Base-by-base conservation (phyloP, 768 basidiomycete genomes). In the Suillus decipiens region DNA sequence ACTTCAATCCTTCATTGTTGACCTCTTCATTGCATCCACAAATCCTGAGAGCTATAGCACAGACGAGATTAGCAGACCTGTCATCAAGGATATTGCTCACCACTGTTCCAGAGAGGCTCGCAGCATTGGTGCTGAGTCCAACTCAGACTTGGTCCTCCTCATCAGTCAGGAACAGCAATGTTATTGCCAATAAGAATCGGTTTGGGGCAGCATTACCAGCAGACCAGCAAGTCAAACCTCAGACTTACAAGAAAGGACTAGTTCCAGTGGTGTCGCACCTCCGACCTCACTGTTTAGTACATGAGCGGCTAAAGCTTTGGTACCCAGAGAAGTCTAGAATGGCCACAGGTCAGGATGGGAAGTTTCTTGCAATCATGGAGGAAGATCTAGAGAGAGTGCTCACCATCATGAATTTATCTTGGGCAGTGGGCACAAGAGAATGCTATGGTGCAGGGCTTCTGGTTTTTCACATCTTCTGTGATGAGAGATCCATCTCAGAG, bases 401-500 rank as follows among this genome's bases (percentile, higher is more conserved):
- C 12, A 24, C 47, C 5, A 14, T 48, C 6, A 65, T 78, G 12
- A 43, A 39, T 0, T 34, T 53, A 0, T 70, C 72, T 0, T 81
- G 74, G 75, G 72, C 68, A 0, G 63, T 69, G 3, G 61, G 65
- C 7, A 83, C 80, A 0, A 42, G 62, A 2, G 70, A 71, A 15
- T 67, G 74, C 0, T 82, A 84, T 63, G 79, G 78, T 0, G 62
- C 76, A 0, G 80, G 82, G 0, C 70, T 84, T 0, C 67, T 81
- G 0, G 63, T 70, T 0, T 84, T 50, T 48, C 82, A 83, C 39
- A 66, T 76, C 0, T 81, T 77, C 61, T 82, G 82, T 59, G 78
- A 85, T 61, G 58, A 28, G 8, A 34, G 14, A 57, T 71, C 41
- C 0, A 7, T 8, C 50, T 63, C 3, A 81, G 84, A 54, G 9